phyloP scores from a whole-genome alignment of 768 basidiomycete genomes.

The Sarcomyxa edulis region DNA sequence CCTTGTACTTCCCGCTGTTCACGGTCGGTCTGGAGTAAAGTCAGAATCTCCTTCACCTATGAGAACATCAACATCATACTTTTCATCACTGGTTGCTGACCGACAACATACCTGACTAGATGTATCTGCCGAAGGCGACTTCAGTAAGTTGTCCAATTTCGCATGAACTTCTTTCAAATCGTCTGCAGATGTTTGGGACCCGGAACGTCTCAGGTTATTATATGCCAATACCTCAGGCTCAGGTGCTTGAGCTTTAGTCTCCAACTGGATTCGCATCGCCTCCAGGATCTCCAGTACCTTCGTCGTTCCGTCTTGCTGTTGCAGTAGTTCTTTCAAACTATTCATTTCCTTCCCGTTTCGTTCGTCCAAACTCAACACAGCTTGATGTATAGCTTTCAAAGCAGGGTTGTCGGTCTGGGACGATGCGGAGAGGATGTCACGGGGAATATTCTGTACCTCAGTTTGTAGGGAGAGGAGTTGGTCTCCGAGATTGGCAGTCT shows the following conservation, averaged over 20 bases:
- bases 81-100: no score
- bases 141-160: no score
- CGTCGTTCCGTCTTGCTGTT: neutral
- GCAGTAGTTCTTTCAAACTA: neutral
- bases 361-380: neutral
- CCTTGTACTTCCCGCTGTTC: slow-evolving; percentile 41
- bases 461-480: slow-evolving; percentile 11
- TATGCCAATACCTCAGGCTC: no score
- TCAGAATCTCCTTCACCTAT: slow-evolving; percentile 43
- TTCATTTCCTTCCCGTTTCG: neutral
- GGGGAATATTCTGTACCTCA: slow-evolving; percentile 9
- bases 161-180: no score
- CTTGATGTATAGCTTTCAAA: neutral
- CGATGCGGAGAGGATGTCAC: slow-evolving; percentile 6
- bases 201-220: no score
- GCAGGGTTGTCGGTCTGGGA: neutral
- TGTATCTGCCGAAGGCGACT: no score
- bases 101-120: no score
- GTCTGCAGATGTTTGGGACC: no score
- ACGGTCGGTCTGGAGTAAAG: slow-evolving; percentile 41
- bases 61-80: no score
- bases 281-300: no score
- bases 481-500: slow-evolving; percentile 5
- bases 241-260: no score
- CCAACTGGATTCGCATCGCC: no score